phyloP scores from a whole-genome alignment of 768 basidiomycete genomes.

The Lactifluus rugatus region DNA sequence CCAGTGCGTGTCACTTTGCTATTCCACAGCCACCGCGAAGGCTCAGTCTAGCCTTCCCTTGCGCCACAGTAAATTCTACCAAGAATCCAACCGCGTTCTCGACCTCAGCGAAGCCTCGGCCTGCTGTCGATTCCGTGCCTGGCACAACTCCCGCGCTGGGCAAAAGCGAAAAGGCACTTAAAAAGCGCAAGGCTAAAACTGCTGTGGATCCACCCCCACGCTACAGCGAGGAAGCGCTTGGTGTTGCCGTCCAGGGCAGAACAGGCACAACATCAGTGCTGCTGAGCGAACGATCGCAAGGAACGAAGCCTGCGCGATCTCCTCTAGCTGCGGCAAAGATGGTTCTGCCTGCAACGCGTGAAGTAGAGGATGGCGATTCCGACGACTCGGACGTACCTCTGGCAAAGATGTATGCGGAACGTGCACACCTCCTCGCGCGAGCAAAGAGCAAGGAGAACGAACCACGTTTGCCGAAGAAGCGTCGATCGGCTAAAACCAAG shows the following conservation, averaged over 20 bases:
- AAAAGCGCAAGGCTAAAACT: neutral
- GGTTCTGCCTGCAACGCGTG: neutral
- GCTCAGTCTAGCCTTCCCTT: neutral
- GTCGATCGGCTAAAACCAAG: neutral
- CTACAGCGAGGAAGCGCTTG: neutral
- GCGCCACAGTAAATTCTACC: neutral
- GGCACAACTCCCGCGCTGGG: neutral
- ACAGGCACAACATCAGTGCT: no score
- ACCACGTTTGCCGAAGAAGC: neutral
- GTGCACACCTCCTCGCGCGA: neutral
- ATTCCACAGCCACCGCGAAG: neutral
- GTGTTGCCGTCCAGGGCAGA: neutral
- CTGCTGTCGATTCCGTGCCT: neutral
- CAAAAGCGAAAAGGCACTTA: neutral
- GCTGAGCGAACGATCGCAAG: neutral
- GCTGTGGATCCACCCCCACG: neutral
- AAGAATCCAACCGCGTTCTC: neutral
- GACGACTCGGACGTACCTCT: constrained; percentile 3
- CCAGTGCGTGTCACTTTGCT: neutral
- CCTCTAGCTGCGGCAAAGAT: neutral
- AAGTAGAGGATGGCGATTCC: neutral
- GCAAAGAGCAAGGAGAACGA: neutral
- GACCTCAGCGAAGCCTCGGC: neutral
- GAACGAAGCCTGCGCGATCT: no score
- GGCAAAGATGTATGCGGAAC: neutral